These are phyloP conservation scores for Ailanthus altissimus DNA, from an alignment of 345 rosid genomes.

Conservation along the genomic window DNA sequence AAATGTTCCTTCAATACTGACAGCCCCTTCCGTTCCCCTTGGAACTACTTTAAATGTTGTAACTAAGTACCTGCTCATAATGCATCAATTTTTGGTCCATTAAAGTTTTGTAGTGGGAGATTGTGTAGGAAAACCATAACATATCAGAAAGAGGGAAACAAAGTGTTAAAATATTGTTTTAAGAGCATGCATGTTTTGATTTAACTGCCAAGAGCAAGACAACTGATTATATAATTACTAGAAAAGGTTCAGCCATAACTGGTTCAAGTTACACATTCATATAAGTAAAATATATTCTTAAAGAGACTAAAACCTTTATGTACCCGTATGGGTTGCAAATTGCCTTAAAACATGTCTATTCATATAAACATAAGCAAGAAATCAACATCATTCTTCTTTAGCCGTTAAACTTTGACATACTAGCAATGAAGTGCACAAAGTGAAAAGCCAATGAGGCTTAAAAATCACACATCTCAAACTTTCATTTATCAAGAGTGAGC, in stretches of 20 bases:
- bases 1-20: constrained; percentile 90
- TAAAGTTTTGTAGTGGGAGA: not conserved
- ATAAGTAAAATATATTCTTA: not conserved
- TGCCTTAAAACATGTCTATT: too few relatives aligned
- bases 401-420: not conserved
- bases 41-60: constrained; percentile 88
- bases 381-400: not conserved
- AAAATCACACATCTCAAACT: not conserved
- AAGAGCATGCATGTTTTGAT: not conserved
- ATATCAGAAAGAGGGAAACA: not conserved
- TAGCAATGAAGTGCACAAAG: not conserved
- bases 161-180: not conserved
- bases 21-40: constrained; percentile 96
- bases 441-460: not conserved
- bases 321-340: too few relatives aligned
- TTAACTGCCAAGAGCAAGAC: not conserved
- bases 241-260: not conserved
- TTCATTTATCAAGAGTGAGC: too few relatives aligned
- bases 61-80: constrained; percentile 67
- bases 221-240: not conserved
- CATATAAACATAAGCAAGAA: not conserved
- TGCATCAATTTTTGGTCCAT: constrained; percentile 1
- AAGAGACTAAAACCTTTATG: not conserved
- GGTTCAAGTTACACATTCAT: not conserved
- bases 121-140: not conserved